phyloP scores from a whole-genome alignment of 257 asterid species.

The Marsdenia floribunda region DNA sequence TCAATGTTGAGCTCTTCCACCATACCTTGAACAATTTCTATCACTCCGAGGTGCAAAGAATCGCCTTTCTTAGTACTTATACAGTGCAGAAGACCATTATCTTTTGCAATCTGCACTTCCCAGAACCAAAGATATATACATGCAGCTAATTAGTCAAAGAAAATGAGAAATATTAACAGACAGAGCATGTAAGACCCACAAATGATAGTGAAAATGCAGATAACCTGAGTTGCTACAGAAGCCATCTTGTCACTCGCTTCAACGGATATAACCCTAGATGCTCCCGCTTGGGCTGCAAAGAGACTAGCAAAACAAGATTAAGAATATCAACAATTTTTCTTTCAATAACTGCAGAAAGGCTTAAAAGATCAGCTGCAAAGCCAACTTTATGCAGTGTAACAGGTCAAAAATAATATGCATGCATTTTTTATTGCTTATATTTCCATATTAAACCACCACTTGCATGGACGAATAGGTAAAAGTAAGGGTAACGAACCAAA shows the following conservation, averaged over 20 bases:
- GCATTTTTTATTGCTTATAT: not conserved
- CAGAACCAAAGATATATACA: not conserved
- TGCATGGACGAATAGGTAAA: not conserved
- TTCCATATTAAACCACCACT: not conserved
- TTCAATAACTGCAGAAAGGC: not conserved
- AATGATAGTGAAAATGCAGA: constrained; percentile 3
- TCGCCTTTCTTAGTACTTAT: constrained; percentile 24
- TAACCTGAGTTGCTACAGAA: constrained; percentile 77
- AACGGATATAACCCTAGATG: constrained; percentile 75
- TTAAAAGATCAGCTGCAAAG: not conserved
- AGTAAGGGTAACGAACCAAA: not conserved
- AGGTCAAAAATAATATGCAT: not conserved
- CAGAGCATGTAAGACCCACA: constrained; percentile 2
- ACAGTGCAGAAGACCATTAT: constrained; percentile 44
- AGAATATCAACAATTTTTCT: constrained; percentile 3
- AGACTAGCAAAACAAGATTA: constrained; percentile 47
- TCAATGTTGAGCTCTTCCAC: constrained; percentile 64
- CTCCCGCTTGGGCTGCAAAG: constrained; percentile 97
- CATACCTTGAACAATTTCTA: constrained; percentile 83
- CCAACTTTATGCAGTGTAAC: not conserved
- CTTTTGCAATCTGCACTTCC: constrained; percentile 66
- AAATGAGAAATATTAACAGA: constrained; percentile 10
- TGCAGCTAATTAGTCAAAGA: constrained; percentile 7
- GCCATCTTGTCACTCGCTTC: constrained; percentile 98
- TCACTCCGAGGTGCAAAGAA: constrained; percentile 33